Base-by-base conservation (phyloP, 768 basidiomycete genomes). In the Trametes cinnabarina region DNA sequence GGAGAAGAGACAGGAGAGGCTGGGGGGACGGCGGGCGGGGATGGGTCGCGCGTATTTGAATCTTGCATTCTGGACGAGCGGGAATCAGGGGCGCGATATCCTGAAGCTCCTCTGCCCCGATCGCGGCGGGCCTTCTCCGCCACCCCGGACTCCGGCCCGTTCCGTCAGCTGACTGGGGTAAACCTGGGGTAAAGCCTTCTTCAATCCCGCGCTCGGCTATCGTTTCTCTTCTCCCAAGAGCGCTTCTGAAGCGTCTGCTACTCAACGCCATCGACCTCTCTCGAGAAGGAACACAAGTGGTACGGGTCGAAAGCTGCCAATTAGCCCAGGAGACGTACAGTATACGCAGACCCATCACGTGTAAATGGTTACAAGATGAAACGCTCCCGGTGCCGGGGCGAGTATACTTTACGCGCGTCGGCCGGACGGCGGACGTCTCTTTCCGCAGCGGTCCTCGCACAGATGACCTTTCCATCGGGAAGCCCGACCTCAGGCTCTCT, bases 111-210 rank as follows among this genome's bases (percentile, higher is more conserved):
- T 46, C 44, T 15, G 11, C 23, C 14, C 26, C 25, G 41, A 47
- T 40, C 25, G 20, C 44, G 23, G 25, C 34, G 32, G 28, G 9
- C 15, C 14, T 15, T 46, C 26, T 46, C 32, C 30, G 40, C 37
- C 42, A 23, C 37, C 47, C 47, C 46, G 52, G 34, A 9, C n/a
- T 9, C 48, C 58, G 52, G 58, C 40, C 58, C 58, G 52, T 14
- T 11, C 42, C 52, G 48, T 60, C 58, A 60, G 47, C 52, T 60
- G 58, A 59, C 50, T 26, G 39, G 51, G 58, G 37, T 46, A 54
- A 51, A 53, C 58, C 28, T 51, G 46, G 58, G 58, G 37, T 28
- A 49, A 25, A 30, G 37, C 34, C 28, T 26, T 35, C 56, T 47
- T 12, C 43, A 8, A 25, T 34, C 51, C n/a, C 43, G 17, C 51